phyloP scores from a whole-genome alignment of 306 rosid genomes.

The Prunus kanzakura region DNA sequence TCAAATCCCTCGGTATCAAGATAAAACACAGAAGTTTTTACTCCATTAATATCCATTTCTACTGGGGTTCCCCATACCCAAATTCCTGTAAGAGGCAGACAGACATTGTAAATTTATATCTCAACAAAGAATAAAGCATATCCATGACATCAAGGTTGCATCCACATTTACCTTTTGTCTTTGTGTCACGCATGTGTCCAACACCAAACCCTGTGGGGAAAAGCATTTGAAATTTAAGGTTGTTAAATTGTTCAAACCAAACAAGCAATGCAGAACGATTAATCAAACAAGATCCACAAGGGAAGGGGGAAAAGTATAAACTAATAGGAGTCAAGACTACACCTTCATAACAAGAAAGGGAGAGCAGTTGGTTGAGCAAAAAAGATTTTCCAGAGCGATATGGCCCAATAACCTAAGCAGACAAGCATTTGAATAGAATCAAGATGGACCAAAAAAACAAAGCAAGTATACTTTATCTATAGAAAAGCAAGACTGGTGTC shows the following conservation, averaged over 20 bases:
- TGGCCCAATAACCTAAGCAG: constrained; percentile 87
- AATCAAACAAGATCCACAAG: constrained; percentile 6
- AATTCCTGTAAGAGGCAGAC: constrained; percentile 58
- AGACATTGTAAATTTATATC: not conserved
- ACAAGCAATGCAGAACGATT: constrained; percentile 10
- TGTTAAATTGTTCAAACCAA: constrained; percentile 17
- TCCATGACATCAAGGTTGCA: constrained; percentile 28
- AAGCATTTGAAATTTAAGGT: constrained; percentile 1
- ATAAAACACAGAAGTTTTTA: constrained; percentile 79
- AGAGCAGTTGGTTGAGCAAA: constrained; percentile 94
- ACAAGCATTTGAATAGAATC: constrained; percentile 8
- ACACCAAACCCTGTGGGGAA: constrained; percentile 81
- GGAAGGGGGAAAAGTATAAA: constrained; percentile 4
- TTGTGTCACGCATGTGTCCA: constrained; percentile 97
- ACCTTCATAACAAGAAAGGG: constrained; percentile 98
- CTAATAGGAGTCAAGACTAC: constrained; percentile 19
- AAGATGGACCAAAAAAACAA: not conserved
- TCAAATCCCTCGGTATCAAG: constrained; percentile 99
- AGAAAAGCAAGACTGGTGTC: not conserved
- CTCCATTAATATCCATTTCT: constrained; percentile 79
- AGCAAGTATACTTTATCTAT: not conserved
- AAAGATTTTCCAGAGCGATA: constrained; percentile 96
- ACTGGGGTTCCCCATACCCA: constrained; percentile 97
- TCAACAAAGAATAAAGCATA: constrained; percentile 12
- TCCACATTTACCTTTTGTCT: constrained; percentile 73